Base-by-base conservation (phyloP, 176 grass and related monocot genomes). In the Cocos nucifera region DNA sequence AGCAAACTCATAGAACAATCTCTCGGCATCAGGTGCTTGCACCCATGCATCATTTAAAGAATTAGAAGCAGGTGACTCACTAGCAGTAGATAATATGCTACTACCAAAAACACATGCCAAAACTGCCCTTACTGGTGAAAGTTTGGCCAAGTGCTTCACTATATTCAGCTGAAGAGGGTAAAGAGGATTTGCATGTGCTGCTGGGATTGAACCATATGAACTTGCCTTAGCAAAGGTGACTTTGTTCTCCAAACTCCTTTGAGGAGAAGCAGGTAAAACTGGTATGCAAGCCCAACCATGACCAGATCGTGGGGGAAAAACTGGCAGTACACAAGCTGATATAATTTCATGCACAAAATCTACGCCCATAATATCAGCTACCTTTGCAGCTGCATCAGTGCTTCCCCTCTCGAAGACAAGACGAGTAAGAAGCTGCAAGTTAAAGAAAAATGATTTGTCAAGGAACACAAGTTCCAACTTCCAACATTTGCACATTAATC, bases 261-360 rank as follows among this genome's bases (percentile, higher is more conserved):
- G 72, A 63, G 65, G 86, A 64, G 75, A 59, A 53, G 69, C 79
- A 68, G 78, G 81, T 74, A 85, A 62, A 70, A 88, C 57, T 50
- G 87, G 92, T 76, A 96, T 80, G 80, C 86, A 90, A 74, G 92
- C 92, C 92, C 92, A 96, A 67, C 92, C 83, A 52, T 90, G 87
- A 65, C 80, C 76, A 71, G 86, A 88, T 61, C 80, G 76, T 78
- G 92, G 81, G 63, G 86, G 78, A 69, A 90, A 85, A 85, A 96
- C 92, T 69, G 92, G 92, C 77, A 87, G 92, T 8, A 96, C 92
- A 59, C 87, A 90, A 59, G 92, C 79, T 26, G 81, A 90, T 83
- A 96, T 88, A 59, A 96, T 77, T 71, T 96, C 87, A 26, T 96
- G 87, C 61, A 90, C 92, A 78, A 96, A 96, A 75, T 96, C 87